A percentile compares a stretch with the other conserved stretches of the same genome.
phyloP scores from a whole-genome alignment of 331 rosid species.

The Rosa hybrid region DNA sequence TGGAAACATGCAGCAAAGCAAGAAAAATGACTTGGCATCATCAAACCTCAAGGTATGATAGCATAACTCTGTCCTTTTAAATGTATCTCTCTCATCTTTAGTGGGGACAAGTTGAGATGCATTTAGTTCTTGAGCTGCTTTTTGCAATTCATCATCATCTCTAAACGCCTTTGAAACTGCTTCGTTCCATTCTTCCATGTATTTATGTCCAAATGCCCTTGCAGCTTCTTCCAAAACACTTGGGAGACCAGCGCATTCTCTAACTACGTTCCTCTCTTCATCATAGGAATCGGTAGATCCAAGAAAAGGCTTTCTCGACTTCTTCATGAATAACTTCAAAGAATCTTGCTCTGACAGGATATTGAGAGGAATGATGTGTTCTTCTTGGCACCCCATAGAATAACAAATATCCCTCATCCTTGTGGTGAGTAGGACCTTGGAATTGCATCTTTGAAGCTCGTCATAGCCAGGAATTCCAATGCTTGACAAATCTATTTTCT shows the following conservation, averaged over 20 bases:
- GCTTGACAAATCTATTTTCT: not conserved
- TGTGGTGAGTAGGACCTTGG: slow-evolving; percentile 22
- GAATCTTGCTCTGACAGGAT: not conserved
- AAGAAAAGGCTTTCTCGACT: not conserved
- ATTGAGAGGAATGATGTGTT: not conserved
- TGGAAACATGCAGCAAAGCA: slow-evolving; percentile 23
- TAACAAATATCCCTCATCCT: slow-evolving; percentile 13
- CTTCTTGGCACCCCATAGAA: slow-evolving; percentile 3
- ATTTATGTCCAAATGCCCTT: slow-evolving; percentile 3
- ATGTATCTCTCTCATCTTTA: not conserved
- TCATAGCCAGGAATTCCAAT: slow-evolving; percentile 13
- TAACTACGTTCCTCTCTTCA: not conserved
- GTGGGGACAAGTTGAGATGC: not conserved
- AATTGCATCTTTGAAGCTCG: not conserved
- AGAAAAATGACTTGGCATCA: not conserved
- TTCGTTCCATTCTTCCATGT: slow-evolving; percentile 13
- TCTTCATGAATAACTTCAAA: not conserved
- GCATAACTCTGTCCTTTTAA: slow-evolving; percentile 3
- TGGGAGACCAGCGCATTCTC: not conserved
- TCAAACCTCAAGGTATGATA: not conserved
- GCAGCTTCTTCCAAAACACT: not conserved
- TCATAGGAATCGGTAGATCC: not conserved
- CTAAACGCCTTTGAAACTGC: slow-evolving; percentile 10
- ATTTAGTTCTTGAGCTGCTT: not conserved
- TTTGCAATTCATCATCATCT: slow-evolving; percentile 5